Percentiles rank a stretch among this genome's conserved stretches.
Conservation (phyloP, 768 basidiomycete species). For the Lentinula guzmanii region DNA sequence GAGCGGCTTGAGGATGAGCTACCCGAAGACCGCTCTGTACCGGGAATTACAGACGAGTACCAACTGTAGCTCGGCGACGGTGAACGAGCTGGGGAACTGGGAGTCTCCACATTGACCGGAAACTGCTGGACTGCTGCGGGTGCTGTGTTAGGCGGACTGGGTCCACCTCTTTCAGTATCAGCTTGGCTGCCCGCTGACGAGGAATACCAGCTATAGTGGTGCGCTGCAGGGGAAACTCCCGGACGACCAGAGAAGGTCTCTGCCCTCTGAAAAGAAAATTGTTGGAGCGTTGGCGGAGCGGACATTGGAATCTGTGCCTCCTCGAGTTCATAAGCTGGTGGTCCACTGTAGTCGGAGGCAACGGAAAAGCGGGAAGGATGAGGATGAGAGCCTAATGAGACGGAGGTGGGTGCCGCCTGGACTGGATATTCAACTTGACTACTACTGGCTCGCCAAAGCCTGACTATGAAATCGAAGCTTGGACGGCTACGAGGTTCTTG, state of each 20-base stretch:
- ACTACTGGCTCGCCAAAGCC: slow-evolving; percentile 4
- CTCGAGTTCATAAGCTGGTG: neutral
- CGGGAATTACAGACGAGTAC: neutral
- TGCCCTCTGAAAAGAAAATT: neutral
- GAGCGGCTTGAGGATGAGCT: neutral
- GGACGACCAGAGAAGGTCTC: neutral
- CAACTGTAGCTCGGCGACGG: neutral
- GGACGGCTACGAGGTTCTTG: slow-evolving; percentile 17
- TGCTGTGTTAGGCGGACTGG: neutral
- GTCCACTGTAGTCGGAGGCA: neutral
- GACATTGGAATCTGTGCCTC: neutral
- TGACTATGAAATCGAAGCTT: slow-evolving; percentile 18
- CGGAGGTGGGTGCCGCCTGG: no score
- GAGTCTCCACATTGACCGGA: neutral
- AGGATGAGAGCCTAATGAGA: neutral
- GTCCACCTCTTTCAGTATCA: neutral
- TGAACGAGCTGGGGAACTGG: neutral
- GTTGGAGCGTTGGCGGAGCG: neutral
- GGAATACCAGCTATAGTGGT: neutral
- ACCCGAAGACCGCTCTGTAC: neutral
- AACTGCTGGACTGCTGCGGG: neutral
- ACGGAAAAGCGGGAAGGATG: neutral
- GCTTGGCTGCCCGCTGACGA: neutral
- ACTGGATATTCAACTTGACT: neutral
- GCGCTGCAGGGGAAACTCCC: neutral